Conservation (phyloP, 331 rosid genomes). For the Acacia concinna region DNA sequence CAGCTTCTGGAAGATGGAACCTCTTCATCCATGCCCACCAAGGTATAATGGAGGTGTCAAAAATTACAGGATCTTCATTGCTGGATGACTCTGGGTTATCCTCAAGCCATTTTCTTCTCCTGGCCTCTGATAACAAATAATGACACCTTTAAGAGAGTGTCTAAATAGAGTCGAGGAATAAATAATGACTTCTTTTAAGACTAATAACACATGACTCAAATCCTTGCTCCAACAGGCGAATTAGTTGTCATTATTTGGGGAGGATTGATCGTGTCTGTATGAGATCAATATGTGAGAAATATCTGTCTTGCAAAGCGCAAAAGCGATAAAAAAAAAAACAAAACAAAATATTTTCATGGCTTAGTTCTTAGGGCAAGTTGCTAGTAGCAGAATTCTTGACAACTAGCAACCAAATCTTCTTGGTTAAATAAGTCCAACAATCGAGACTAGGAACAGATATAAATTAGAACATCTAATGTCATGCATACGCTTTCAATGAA, state of each 20-base stretch:
- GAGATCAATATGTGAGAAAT: too few species aligned
- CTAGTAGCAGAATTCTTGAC: not conserved
- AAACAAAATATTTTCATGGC: not conserved
- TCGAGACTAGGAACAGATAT: not conserved
- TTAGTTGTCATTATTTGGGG: too few species aligned
- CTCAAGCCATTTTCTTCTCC: slow-evolving; percentile 92
- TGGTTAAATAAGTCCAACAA: not conserved
- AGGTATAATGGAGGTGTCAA: slow-evolving; percentile 88
- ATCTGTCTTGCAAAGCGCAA: too few species aligned
- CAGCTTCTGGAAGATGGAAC: slow-evolving; percentile 97
- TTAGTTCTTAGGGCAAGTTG: not conserved
- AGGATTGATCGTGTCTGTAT: too few species aligned
- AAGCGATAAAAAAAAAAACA: too few species aligned
- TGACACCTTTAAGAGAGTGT: not conserved
- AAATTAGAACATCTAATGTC: not conserved
- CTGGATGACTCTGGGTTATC: slow-evolving; percentile 79
- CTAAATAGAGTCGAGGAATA: slow-evolving; percentile 18
- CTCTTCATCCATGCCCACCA: slow-evolving; percentile 99
- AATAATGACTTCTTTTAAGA: not conserved
- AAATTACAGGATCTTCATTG: slow-evolving; percentile 70
- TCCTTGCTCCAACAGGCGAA: not conserved
- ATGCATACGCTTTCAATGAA: not conserved
- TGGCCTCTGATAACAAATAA: slow-evolving; percentile 59
- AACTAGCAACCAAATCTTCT: not conserved
- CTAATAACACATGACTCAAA: slow-evolving; percentile 5